A percentile compares a stretch with the other conserved stretches of the same genome.
phyloP scores from a whole-genome alignment of 371 early-diverging fungal species.

The Mortierella sp. region DNA sequence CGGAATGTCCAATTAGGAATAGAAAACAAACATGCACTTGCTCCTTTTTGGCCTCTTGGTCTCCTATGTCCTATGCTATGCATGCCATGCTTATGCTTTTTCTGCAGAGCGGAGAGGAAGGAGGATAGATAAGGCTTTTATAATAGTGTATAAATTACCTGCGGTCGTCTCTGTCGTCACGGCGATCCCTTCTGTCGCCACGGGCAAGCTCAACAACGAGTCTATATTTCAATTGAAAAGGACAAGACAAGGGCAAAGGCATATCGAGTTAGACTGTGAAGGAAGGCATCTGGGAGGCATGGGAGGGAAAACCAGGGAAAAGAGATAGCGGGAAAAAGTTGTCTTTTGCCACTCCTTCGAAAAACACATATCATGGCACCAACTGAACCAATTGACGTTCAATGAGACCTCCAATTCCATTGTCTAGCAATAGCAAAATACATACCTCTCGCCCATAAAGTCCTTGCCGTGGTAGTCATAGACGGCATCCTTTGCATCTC shows the following conservation, averaged over 20 bases:
- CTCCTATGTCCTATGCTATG: too few species aligned
- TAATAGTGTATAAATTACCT: slow-evolving; percentile 34
- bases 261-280: background rate
- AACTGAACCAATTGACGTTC: background rate
- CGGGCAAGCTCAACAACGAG: slow-evolving; percentile 83
- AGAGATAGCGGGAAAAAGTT: too few species aligned
- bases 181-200: slow-evolving; percentile 67
- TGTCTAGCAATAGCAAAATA: background rate
- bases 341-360: too few species aligned
- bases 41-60: background rate
- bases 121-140: slow-evolving; percentile 21
- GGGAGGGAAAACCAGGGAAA: background rate
- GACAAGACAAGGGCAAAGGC: background rate
- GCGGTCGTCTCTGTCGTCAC: slow-evolving; percentile 60
- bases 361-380: background rate
- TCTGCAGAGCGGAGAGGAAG: background rate
- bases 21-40: slow-evolving; percentile 9
- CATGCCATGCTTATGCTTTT: too few species aligned
- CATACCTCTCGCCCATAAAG: slow-evolving; percentile 83
- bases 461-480: slow-evolving; percentile 77
- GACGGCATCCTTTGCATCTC: slow-evolving; percentile 85
- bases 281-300: background rate
- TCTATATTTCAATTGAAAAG: slow-evolving; percentile 56
- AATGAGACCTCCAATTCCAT: background rate
- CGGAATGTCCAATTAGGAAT: background rate